These are phyloP conservation scores for Prinsepia uniflora DNA, from an alignment of 306 rosid species.

Conservation along the genomic window DNA sequence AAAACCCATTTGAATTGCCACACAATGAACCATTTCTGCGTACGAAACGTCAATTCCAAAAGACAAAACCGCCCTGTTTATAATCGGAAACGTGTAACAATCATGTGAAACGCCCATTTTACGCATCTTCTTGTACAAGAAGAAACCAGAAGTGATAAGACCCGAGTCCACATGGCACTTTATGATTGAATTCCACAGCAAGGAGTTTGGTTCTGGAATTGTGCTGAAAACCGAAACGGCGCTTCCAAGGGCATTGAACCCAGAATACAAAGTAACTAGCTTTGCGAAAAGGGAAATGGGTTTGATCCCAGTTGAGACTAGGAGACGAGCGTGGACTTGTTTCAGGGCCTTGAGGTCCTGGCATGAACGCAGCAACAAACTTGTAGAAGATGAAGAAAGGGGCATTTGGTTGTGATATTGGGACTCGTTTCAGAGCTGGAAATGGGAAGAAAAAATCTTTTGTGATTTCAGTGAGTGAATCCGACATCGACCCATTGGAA, in stretches of 20 bases:
- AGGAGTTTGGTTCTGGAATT: conserved; percentile 22
- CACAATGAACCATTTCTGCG: conserved; percentile 51
- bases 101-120: conserved; percentile 39
- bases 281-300: conserved; percentile 18
- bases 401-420: conserved; percentile 14
- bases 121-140: conserved; percentile 41
- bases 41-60: conserved; percentile 14
- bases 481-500: not conserved
- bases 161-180: conserved; percentile 41
- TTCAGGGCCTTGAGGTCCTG: conserved; percentile 26
- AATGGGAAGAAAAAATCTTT: conserved; percentile 2
- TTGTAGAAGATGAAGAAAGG: conserved; percentile 2
- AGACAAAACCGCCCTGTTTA: conserved; percentile 32
- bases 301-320: conserved; percentile 28
- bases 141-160: conserved; percentile 28
- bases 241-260: conserved; percentile 31
- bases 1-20: conserved; percentile 43
- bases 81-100: conserved; percentile 40
- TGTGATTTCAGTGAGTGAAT: not conserved
- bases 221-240: conserved; percentile 27
- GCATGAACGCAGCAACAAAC: conserved; percentile 23
- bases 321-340: conserved; percentile 33
- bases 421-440: conserved; percentile 15
- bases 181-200: conserved; percentile 41
- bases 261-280: conserved; percentile 28